Conservation (phyloP, 2,329 filamentous ascomycete genomes). For the Exutisphaerella laricina region DNA sequence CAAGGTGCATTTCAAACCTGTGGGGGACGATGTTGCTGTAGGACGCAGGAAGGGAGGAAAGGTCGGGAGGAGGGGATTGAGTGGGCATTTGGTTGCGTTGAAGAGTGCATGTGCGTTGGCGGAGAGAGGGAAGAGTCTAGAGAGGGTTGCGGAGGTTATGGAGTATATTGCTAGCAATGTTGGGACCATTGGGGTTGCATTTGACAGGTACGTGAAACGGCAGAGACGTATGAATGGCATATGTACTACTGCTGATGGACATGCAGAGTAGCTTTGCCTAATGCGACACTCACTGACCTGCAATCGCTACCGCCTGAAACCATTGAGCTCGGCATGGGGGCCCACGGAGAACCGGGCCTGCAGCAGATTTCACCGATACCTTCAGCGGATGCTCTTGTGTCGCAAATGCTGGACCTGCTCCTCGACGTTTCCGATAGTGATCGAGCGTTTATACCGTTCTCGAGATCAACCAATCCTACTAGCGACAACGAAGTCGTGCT, state of each 20-base stretch:
- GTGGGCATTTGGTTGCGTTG: constrained; percentile 56
- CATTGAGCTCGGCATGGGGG: constrained; percentile 60
- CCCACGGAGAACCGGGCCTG: constrained; percentile 61
- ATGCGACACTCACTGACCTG: constrained; percentile 55
- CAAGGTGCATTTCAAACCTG: constrained; percentile 54
- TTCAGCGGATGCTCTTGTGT: constrained; percentile 29
- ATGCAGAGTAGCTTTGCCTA: constrained; percentile 34
- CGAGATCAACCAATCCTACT: constrained; percentile 25
- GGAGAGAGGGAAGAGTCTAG: constrained; percentile 28
- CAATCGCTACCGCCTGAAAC: constrained; percentile 50
- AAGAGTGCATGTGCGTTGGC: constrained; percentile 56
- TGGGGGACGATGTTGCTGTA: constrained; percentile 61
- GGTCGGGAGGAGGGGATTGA: constrained; percentile 57
- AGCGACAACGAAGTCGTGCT: constrained; percentile 33
- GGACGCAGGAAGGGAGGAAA: constrained; percentile 51
- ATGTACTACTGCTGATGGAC: constrained; percentile 8
- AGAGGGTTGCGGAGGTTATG: constrained; percentile 34
- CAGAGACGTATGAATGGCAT: neutral
- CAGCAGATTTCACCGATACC: constrained; percentile 49
- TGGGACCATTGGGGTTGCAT: constrained; percentile 34
- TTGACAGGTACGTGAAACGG: constrained; percentile 27
- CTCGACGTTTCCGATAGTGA: constrained; percentile 32
- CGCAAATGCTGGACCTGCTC: constrained; percentile 34
- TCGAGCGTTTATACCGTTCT: constrained; percentile 35
- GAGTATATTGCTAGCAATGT: constrained; percentile 35